A percentile compares a stretch with the other conserved stretches of the same genome.
These are phyloP conservation scores for Suillus americanus DNA, from an alignment of 768 basidiomycete species.

Conservation along the genomic window DNA sequence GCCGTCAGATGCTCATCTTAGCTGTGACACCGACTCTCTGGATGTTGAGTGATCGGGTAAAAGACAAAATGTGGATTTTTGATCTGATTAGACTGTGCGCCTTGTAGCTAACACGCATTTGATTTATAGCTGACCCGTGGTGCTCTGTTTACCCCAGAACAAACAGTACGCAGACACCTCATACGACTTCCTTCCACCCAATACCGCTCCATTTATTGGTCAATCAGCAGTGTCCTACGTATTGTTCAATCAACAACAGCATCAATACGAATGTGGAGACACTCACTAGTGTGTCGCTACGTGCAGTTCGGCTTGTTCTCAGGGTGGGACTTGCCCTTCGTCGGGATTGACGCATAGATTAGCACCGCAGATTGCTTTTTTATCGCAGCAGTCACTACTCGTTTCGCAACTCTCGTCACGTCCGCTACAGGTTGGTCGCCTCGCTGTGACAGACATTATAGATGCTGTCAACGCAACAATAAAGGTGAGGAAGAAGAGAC, in stretches of 20 bases:
- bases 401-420: neutral
- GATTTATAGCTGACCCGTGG: too few species aligned
- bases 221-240: neutral
- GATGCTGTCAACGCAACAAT: neutral
- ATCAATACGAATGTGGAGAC: neutral
- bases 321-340: too few species aligned
- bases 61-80: too few species aligned
- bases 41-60: too few species aligned
- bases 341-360: too few species aligned
- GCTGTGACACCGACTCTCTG: too few species aligned
- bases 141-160: too few species aligned
- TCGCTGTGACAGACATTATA: neutral
- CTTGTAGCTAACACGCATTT: too few species aligned
- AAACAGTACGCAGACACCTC: too few species aligned
- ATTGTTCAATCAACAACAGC: neutral
- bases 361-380: too few species aligned
- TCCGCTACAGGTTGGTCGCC: neutral
- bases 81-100: too few species aligned
- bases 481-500: neutral
- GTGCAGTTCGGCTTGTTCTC: neutral
- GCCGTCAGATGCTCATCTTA: too few species aligned
- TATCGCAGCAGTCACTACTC: neutral
- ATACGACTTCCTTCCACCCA: neutral
- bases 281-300: neutral
- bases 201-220: neutral